Percentiles rank a stretch among this genome's conserved stretches.
Evolutionary conservation across 495 filamentous ascomycete genomes (phyloP).

Genomic region (Chaetomium cochliodes): DNA sequence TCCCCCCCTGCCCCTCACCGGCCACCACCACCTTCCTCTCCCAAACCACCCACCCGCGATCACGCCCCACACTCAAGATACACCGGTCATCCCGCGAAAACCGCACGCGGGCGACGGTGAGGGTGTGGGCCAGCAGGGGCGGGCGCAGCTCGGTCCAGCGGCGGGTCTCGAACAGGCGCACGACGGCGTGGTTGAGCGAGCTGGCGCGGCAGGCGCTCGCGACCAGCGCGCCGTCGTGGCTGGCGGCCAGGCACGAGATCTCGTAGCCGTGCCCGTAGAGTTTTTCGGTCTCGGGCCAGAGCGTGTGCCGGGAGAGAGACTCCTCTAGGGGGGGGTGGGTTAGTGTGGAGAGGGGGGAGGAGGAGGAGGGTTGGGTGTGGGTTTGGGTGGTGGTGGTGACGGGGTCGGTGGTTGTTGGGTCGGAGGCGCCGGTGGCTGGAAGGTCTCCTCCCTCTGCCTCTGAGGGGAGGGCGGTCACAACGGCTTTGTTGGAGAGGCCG

Average conservation of each 20-base stretch:
- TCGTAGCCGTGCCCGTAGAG: conserved; percentile 99
- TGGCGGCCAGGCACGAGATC: conserved; percentile 84
- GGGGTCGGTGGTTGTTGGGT: conserved; percentile 35
- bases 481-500: conserved; percentile 93
- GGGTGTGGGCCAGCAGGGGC: conserved; percentile 70
- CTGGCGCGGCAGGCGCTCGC: conserved; percentile 94
- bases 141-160: conserved; percentile 87
- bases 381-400: conserved; percentile 44
- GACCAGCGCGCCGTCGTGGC: conserved; percentile 67
- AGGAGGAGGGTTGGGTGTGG: conserved; percentile 41
- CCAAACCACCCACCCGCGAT: conserved; percentile 87
- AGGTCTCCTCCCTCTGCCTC: conserved; percentile 45
- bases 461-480: conserved; percentile 60
- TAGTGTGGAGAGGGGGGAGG: conserved; percentile 46
- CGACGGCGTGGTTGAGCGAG: conserved; percentile 89
- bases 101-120: conserved; percentile 76
- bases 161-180: conserved; percentile 82
- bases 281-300: conserved; percentile 96
- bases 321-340: conserved; percentile 84
- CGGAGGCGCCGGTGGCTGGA: conserved; percentile 24
- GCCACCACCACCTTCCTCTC: conserved; percentile 42
- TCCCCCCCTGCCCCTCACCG: conserved; percentile 33
- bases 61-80: conserved; percentile 85
- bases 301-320: conserved; percentile 79
- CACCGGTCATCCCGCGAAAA: conserved; percentile 74